A percentile compares a stretch with the other conserved stretches of the same genome.
Conservation (phyloP, 2,329 filamentous ascomycete genomes). For the Pseudogymnoascus sp. region DNA sequence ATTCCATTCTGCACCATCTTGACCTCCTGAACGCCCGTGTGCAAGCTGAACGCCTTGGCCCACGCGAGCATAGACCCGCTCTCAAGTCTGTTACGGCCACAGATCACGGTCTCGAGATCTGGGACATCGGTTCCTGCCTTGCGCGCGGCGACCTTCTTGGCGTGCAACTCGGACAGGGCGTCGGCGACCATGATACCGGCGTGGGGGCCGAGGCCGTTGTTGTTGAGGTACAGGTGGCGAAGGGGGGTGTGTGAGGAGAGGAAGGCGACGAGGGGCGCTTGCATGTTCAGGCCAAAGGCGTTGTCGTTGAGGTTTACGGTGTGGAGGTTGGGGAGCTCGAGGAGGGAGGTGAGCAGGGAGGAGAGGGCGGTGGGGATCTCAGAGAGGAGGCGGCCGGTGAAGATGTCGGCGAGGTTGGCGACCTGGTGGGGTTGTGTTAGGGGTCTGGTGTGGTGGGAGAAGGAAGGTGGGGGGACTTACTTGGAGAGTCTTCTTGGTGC, state of each 20-base stretch:
- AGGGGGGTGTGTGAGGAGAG: conserved; percentile 81
- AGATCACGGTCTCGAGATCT: conserved; percentile 90
- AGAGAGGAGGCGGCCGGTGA: conserved; percentile 84
- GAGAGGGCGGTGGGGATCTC: conserved; percentile 91
- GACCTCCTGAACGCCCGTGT: conserved; percentile 73
- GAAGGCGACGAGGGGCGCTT: conserved; percentile 87
- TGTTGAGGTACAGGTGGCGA: conserved; percentile 92
- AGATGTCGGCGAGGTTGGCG: conserved; percentile 94
- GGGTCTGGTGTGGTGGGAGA: not conserved
- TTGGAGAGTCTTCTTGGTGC: conserved; percentile 75
- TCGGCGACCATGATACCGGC: conserved; percentile 86
- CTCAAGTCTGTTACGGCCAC: conserved; percentile 90
- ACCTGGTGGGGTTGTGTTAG: conserved; percentile 37
- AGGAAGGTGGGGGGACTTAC: conserved; percentile 37
- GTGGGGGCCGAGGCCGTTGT: conserved; percentile 91
- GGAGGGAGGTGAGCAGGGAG: conserved; percentile 74
- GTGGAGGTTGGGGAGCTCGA: conserved; percentile 77
- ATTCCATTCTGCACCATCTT: conserved; percentile 99
- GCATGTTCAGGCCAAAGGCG: conserved; percentile 92
- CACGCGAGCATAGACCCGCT: conserved; percentile 94
- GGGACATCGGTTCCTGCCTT: conserved; percentile 67
- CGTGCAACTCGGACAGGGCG: conserved; percentile 73
- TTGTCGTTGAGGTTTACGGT: conserved; percentile 97
- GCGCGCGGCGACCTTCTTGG: conserved; percentile 72
- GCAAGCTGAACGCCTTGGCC: conserved; percentile 79